Base-by-base conservation (phyloP, 208 protist species). In the Wallacemonas sp. region DNA sequence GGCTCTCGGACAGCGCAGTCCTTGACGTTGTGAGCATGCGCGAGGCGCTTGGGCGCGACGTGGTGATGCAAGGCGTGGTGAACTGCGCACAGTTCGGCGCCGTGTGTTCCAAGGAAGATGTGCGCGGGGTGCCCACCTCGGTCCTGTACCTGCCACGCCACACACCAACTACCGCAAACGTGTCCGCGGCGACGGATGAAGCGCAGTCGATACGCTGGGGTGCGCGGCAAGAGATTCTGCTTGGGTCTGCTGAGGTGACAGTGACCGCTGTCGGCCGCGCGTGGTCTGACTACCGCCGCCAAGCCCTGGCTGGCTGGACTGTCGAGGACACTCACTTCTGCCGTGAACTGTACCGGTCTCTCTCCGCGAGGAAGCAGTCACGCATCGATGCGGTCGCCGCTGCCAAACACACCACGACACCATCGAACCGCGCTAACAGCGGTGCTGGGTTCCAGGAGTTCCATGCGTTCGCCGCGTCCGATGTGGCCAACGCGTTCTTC, bases 401-500 rank as follows among this genome's bases (percentile, higher is more conserved):
- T 26, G 41, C 3, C 6, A 32, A 22, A n/a, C 19, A 4, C 8
- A 66, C 6, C 26, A 36, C 32, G n/a, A 30, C 22, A 29, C 6
- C 10, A 38, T n/a, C n/a, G n/a, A n/a, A n/a, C n/a, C n/a, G n/a
- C n/a, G n/a, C n/a, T n/a, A n/a, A n/a, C n/a, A n/a, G n/a, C n/a
- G n/a, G n/a, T n/a, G n/a, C n/a, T n/a, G n/a, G n/a, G n/a, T 87
- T 89, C 66, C 37, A 57, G 45, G 83, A 87, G 57, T 73, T 64
- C 5, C 72, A 34, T 9, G 30, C 59, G 5, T 68, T 90, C 21
- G 50, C 76, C 29, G n/a, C 55, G 4, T 66, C 69, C 0, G 80
- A 87, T 55, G 68, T 87, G 13, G 78, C 77, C 3, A 85, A 84
- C 34, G 78, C 79, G n/a, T 85, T 87, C 46, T 87, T 89, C 46